Base-by-base conservation (phyloP, 257 asterid species). In the Anisodus acutangulus region DNA sequence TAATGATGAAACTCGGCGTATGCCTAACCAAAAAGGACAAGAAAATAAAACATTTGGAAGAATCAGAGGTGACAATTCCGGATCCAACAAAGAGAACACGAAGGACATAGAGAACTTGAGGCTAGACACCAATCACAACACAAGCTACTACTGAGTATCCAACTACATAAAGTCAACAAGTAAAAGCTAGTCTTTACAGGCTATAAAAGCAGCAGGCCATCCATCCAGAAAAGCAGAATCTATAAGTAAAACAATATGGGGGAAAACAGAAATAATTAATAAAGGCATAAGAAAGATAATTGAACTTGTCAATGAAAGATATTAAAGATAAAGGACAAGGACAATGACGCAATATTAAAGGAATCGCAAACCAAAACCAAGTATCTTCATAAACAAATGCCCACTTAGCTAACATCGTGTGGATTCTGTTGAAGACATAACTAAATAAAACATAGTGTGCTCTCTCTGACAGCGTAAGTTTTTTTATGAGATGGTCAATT, bases 1-100 rank as follows among this genome's bases (percentile, higher is more conserved):
- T 82, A 93, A 64, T 51, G 99, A 90, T 54, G 98, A 82, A 87
- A 84, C 92, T 87, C 93, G 92, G 37, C 92, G 98, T 63, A 85
- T 78, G 81, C 97, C 99, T 97, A 85, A 60, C 88, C 43, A 74
- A 82, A 80, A 69, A 85, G 80, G 83, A 82, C 80, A 74, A 72
- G 59, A 19, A 72, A 19, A 72, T n/a, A 9, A 70, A 74, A 74
- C 19, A 22, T 6, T 26, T 53, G 49, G 62, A 22, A 74, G 81
- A 74, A 49, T 74, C 62, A 19, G 81, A 51, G 10, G 62, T 74
- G 58, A 45, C 41, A 74, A 12, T 78, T 78, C 64, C 13, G 26
- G 64, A 51, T 78, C 63, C 63, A 51, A 78, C 64, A 26, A 78
- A 78, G 15, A 31, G 64, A 51, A 53, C 8, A 26, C 26, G 12